Evolutionary conservation across 2,329 filamentous ascomycete species (phyloP).

Genomic region (Coniochaeta pulveracea): DNA sequence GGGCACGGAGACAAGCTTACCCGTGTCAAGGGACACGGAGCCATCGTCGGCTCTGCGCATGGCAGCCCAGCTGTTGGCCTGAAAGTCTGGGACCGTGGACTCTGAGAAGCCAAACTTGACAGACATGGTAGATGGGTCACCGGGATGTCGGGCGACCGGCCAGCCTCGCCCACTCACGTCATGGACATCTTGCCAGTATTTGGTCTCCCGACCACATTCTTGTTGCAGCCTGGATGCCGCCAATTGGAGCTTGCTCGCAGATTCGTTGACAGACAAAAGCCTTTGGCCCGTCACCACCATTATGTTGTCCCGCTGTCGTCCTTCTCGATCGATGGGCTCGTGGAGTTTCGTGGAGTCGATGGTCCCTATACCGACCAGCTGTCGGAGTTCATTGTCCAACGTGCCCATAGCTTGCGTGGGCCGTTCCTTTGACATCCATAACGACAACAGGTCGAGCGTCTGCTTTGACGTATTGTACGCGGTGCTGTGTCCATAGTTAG

Average conservation of each 20-base stretch:
- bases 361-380: constrained; percentile 62
- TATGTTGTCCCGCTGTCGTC: constrained; percentile 44
- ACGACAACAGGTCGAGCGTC: constrained; percentile 71
- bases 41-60: constrained; percentile 67
- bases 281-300: constrained; percentile 60
- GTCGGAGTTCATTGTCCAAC: constrained; percentile 59
- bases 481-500: no score
- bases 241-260: constrained; percentile 61
- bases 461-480: no score
- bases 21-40: constrained; percentile 59
- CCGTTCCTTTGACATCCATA: constrained; percentile 72
- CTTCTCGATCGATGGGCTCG: constrained; percentile 45
- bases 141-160: constrained; percentile 69
- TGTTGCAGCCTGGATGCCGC: constrained; percentile 62
- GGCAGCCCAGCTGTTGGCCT: constrained; percentile 66
- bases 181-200: constrained; percentile 82
- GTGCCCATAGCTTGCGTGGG: constrained; percentile 58
- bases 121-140: constrained; percentile 62
- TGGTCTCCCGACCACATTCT: constrained; percentile 70
- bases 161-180: constrained; percentile 75
- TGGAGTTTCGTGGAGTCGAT: constrained; percentile 57
- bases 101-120: constrained; percentile 88
- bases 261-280: constrained; percentile 62
- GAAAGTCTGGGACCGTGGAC: constrained; percentile 40
- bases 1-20: constrained; percentile 36